Evolutionary conservation across 202 grass and related monocot species (phyloP).

Genomic region (Cymbopogon flexuosus): DNA sequence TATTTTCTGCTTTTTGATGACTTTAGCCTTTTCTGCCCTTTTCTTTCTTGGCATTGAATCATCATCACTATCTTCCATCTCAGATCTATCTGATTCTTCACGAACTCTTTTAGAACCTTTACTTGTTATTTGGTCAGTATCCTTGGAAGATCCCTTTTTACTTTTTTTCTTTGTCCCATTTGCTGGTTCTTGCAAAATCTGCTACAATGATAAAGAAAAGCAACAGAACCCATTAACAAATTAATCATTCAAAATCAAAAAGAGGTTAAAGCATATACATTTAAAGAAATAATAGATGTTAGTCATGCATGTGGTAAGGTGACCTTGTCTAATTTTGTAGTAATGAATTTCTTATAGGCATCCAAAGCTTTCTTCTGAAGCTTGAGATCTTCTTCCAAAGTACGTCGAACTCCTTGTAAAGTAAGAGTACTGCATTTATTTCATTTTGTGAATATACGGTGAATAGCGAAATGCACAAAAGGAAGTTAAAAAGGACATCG

Average conservation of each 20-base stretch:
- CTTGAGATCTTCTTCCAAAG: slow-evolving; percentile 88
- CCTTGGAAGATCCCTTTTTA: slow-evolving; percentile 45
- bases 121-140: slow-evolving; percentile 32
- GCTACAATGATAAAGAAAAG: slow-evolving; percentile 23
- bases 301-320: slow-evolving; percentile 2
- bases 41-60: slow-evolving; percentile 54
- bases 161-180: slow-evolving; percentile 55
- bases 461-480: slow-evolving; percentile 25
- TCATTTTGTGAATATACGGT: slow-evolving; percentile 35
- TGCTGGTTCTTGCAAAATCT: slow-evolving; percentile 68
- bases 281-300: neutral
- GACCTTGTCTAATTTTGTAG: slow-evolving; percentile 65
- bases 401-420: slow-evolving; percentile 69
- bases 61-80: slow-evolving; percentile 49
- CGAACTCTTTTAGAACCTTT: slow-evolving; percentile 60
- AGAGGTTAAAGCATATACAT: slow-evolving; percentile 1
- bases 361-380: slow-evolving; percentile 77
- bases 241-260: slow-evolving; percentile 23
- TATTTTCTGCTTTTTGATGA: slow-evolving; percentile 56
- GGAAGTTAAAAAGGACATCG: neutral
- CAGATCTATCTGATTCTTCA: slow-evolving; percentile 55
- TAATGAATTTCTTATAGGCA: slow-evolving; percentile 61
- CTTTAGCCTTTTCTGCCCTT: slow-evolving; percentile 51
- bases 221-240: slow-evolving; percentile 16
- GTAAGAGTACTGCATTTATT: slow-evolving; percentile 70